Percentiles rank a stretch among this genome's conserved stretches.
Conservation (phyloP, 768 basidiomycete species). For the Tephrocybe sp. region DNA sequence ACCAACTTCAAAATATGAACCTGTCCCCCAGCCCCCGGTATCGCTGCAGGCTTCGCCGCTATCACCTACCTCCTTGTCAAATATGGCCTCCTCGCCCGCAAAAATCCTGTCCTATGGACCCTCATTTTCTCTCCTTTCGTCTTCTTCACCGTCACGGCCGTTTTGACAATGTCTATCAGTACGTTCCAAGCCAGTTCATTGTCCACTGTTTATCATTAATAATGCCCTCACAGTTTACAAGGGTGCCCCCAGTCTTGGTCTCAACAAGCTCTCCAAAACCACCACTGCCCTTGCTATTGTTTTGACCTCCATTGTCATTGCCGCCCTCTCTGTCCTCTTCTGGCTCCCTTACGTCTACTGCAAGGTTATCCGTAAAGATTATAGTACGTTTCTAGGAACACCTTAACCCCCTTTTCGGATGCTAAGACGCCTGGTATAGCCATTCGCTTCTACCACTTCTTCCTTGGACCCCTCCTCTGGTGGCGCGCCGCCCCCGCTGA, state of each 20-base stretch:
- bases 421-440: conserved; percentile 10
- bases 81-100: conserved; percentile 22
- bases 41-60: conserved; percentile 22
- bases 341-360: conserved; percentile 28
- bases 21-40: conserved; percentile 13
- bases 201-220: background rate
- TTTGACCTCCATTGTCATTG: conserved; percentile 20
- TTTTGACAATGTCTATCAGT: conserved; percentile 26
- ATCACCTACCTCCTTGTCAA: conserved; percentile 23
- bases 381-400: conserved; percentile 17
- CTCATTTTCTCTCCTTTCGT: conserved; percentile 25
- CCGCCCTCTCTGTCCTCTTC: conserved; percentile 22
- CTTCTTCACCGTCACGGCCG: conserved; percentile 25
- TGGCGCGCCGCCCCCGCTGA: conserved; percentile 22
- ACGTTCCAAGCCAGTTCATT: background rate
- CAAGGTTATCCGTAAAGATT: conserved; percentile 26
- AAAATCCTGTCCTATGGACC: conserved; percentile 20
- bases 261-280: conserved; percentile 14
- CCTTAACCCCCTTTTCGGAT: background rate
- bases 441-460: conserved; percentile 28
- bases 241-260: conserved; percentile 22
- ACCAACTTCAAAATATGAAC: background rate
- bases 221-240: conserved; percentile 17
- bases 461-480: conserved; percentile 27
- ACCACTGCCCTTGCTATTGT: conserved; percentile 22